Percentiles rank a stretch among this genome's conserved stretches.
These are phyloP conservation scores for Cadophora sp. DNA, from an alignment of 2,329 filamentous ascomycete genomes.

Conservation along the genomic window DNA sequence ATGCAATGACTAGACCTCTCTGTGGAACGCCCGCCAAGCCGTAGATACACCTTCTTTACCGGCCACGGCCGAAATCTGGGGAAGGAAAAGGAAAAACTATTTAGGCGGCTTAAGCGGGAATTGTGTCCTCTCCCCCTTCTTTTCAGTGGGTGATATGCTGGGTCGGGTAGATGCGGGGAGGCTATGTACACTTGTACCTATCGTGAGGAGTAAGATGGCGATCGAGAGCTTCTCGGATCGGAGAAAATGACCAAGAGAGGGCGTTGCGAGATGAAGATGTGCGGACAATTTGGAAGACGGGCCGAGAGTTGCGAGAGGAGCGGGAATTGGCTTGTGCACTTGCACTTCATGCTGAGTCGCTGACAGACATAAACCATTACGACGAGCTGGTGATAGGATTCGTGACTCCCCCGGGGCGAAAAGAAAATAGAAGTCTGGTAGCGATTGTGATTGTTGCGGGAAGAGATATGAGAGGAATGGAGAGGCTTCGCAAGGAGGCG, in stretches of 20 bases:
- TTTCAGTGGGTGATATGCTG: slow-evolving; percentile 7
- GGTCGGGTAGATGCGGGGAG: slow-evolving; percentile 20
- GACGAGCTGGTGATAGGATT: slow-evolving; percentile 1
- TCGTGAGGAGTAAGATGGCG: slow-evolving; percentile 7
- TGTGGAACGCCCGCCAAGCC: slow-evolving; percentile 2
- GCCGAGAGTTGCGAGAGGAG: slow-evolving; percentile 10
- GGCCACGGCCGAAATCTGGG: slow-evolving; percentile 29
- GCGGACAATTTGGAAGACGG: slow-evolving; percentile 21
- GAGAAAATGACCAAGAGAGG: slow-evolving; percentile 15
- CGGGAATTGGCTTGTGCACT: slow-evolving; percentile 10
- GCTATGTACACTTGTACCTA: slow-evolving; percentile 19
- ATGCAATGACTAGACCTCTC: slow-evolving; percentile 7
- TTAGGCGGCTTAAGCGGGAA: slow-evolving; percentile 28
- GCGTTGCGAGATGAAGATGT: slow-evolving; percentile 15
- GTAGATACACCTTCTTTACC: slow-evolving; percentile 14
- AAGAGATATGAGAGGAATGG: slow-evolving; percentile 6
- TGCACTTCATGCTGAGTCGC: not conserved
- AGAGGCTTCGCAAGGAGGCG: slow-evolving; percentile 7
- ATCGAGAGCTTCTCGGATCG: slow-evolving; percentile 7
- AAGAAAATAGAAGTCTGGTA: slow-evolving; percentile 15
- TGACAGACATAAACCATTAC: not conserved
- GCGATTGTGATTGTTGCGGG: slow-evolving; percentile 19
- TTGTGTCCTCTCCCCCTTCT: slow-evolving; percentile 6
- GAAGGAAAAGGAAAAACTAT: slow-evolving; percentile 25
- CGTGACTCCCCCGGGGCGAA: not conserved